Evolutionary conservation across 116 monocot species (phyloP).

Genomic region (Iris pallida): DNA sequence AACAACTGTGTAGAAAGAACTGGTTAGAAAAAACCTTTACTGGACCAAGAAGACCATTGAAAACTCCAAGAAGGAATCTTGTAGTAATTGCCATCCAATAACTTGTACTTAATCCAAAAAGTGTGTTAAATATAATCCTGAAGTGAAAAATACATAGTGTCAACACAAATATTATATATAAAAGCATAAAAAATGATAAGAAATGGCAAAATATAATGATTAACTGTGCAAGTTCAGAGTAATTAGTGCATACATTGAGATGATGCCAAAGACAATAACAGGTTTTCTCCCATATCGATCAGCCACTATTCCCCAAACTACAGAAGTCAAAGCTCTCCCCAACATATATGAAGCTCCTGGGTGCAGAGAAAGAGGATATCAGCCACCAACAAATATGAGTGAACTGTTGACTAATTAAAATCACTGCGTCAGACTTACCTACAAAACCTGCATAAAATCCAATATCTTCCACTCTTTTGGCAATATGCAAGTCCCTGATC

Average conservation of each 20-base stretch:
- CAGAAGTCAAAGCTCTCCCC: slow-evolving; percentile 54
- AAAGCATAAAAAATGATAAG: not conserved
- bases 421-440: slow-evolving; percentile 19
- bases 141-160: not conserved
- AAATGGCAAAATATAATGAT: not conserved
- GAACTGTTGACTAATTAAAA: not conserved
- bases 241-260: slow-evolving; percentile 21
- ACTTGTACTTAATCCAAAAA: slow-evolving; percentile 27
- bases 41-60: slow-evolving; percentile 26
- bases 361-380: not conserved
- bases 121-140: slow-evolving; percentile 31
- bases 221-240: slow-evolving; percentile 13
- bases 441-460: slow-evolving; percentile 68
- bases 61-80: slow-evolving; percentile 28
- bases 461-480: slow-evolving; percentile 53
- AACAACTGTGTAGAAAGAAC: no score
- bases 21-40: slow-evolving; percentile 16
- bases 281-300: slow-evolving; percentile 29
- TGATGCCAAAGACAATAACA: slow-evolving; percentile 19
- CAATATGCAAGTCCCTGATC: slow-evolving; percentile 53
- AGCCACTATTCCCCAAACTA: slow-evolving; percentile 24
- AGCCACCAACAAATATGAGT: not conserved
- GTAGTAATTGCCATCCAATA: slow-evolving; percentile 40
- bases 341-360: slow-evolving; percentile 31
- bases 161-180: not conserved